Base-by-base conservation (phyloP, 179 eudicot species). In the Beta lomatogona region DNA sequence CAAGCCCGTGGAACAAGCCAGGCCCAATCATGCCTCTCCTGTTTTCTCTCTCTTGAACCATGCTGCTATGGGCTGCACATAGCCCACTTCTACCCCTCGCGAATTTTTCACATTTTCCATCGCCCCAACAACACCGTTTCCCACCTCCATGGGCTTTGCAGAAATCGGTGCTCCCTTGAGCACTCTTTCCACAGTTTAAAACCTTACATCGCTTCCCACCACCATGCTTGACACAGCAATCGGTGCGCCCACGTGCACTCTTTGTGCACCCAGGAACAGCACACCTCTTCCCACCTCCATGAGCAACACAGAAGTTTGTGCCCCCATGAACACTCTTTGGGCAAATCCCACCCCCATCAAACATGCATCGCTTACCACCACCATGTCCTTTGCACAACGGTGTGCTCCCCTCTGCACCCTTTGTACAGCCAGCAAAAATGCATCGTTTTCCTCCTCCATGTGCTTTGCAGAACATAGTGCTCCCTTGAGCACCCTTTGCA, bases 241-340 rank as follows among this genome's bases (percentile, higher is more conserved):
- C 95, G 1, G 97, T 93, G 41, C 93, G 86, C 4, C 97, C 97
- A 21, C 97, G 93, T 0, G 97, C 97, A 77, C 97, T 93, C 83
- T 90, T 93, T 1, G 95, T 88, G 85, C 97, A 93, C 60, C 92
- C 95, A 0, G 89, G 74, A 22, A 93, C 86, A 4, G 83, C 46
- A 70, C 97, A 93, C 82, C 97, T 83, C 80, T 93, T 93, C 58
- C 97, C 97, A 52, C 97, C 97, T 15, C 97, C 97, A 66, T 93
- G 97, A n/a, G 97, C 94, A 2, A 93, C 97, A 59, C 97, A 93
- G 73, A 88, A 93, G 64, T 86, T 88, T 0, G 97, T 93, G n/a
- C 97, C 97, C 10, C 97, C 97, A 6, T 93, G 97, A 10, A 93
- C 97, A 48, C 97, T 93, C 83, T 93, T 93, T 1, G 97, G 97